Percentiles rank a stretch among this genome's conserved stretches.
phyloP scores from a whole-genome alignment of 1,139 yeast species.

The Candida labiduridarum region DNA sequence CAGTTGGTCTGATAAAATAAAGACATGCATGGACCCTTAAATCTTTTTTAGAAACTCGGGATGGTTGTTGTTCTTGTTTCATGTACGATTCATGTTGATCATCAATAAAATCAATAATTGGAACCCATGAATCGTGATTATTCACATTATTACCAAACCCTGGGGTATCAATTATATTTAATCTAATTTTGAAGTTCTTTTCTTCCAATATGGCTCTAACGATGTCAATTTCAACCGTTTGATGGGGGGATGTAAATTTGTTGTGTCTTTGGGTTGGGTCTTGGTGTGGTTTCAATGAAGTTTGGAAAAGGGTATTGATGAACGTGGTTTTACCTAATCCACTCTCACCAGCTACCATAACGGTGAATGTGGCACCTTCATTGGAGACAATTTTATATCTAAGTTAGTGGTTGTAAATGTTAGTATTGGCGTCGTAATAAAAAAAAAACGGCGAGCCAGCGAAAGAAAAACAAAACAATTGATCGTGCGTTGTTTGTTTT shows the following conservation, averaged over 20 bases:
- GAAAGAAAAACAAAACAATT: neutral
- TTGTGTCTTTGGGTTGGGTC: slow-evolving; percentile 71
- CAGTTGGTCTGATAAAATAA: slow-evolving; percentile 51
- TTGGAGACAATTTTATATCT: slow-evolving; percentile 88
- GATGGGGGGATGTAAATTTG: slow-evolving; percentile 62
- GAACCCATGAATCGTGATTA: slow-evolving; percentile 91
- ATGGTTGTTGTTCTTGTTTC: slow-evolving; percentile 51
- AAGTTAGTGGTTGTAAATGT: slow-evolving; percentile 12
- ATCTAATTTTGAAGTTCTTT: slow-evolving; percentile 80
- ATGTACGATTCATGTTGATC: slow-evolving; percentile 71
- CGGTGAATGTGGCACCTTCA: slow-evolving; percentile 84
- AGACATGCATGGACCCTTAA: slow-evolving; percentile 46
- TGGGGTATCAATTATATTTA: slow-evolving; percentile 93
- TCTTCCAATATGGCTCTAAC: slow-evolving; percentile 92
- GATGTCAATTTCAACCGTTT: slow-evolving; percentile 90
- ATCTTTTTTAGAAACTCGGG: slow-evolving; percentile 49
- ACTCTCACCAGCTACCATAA: slow-evolving; percentile 96
- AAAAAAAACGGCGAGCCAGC: neutral
- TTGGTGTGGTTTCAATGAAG: slow-evolving; percentile 62
- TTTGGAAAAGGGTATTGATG: slow-evolving; percentile 86
- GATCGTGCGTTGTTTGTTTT: slow-evolving; percentile 1
- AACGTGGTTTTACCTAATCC: slow-evolving; percentile 95
- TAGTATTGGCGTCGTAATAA: neutral
- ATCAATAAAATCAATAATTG: slow-evolving; percentile 89
- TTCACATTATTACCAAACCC: slow-evolving; percentile 97